Percentiles rank a stretch among this genome's conserved stretches.
phyloP scores from a whole-genome alignment of 305 asterid genomes.

The Fraxinus sp. region DNA sequence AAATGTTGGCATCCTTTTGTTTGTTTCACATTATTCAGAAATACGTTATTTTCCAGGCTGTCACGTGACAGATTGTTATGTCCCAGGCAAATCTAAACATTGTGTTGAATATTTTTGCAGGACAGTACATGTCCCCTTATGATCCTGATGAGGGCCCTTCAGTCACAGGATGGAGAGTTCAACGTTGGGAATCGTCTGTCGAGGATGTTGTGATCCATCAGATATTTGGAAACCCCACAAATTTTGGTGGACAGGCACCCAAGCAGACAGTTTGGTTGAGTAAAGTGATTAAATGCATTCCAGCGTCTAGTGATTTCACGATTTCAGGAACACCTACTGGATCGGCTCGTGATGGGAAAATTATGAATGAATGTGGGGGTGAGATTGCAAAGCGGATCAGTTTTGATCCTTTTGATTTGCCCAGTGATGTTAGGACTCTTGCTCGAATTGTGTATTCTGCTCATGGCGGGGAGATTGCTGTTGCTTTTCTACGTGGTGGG shows the following conservation, averaged over 20 bases:
- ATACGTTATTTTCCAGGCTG: neutral
- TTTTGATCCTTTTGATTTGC: conserved; percentile 96
- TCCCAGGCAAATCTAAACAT: conserved; percentile 9
- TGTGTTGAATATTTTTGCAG: conserved; percentile 45
- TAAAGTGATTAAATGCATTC: conserved; percentile 88
- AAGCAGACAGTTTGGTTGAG: conserved; percentile 98
- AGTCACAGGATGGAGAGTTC: conserved; percentile 98
- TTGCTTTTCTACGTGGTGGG: conserved; percentile 87
- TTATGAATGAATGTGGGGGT: conserved; percentile 50
- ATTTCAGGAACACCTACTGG: conserved; percentile 50
- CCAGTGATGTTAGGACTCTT: conserved; percentile 93
- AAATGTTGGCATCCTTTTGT: neutral
- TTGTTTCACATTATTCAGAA: neutral
- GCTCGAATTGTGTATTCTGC: conserved; percentile 96
- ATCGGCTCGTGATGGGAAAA: conserved; percentile 48
- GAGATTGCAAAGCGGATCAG: conserved; percentile 62
- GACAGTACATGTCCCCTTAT: conserved; percentile 99
- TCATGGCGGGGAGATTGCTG: conserved; percentile 98
- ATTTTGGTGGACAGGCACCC: conserved; percentile 83
- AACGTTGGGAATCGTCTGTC: conserved; percentile 97
- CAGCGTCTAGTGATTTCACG: conserved; percentile 65
- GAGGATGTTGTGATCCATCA: conserved; percentile 97
- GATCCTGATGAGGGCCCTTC: conserved; percentile 99
- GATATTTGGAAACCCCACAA: conserved; percentile 90
- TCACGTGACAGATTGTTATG: neutral